Evolutionary conservation across 139 green algal species (phyloP).

Genomic region (Desmodesmus armatus): DNA sequence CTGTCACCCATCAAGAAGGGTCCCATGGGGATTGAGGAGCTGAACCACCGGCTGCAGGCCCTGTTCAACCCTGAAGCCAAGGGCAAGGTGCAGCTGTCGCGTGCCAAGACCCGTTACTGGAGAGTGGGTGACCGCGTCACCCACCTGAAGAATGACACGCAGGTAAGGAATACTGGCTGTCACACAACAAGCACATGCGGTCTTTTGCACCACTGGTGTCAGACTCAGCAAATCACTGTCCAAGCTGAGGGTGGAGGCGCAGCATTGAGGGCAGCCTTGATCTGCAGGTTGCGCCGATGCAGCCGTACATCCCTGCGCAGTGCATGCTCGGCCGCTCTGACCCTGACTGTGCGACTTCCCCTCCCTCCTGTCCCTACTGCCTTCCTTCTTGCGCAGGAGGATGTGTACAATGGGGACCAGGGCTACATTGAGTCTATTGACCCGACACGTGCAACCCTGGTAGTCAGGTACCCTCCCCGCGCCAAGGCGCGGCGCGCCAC

Average conservation of each 20-base stretch:
- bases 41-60: constrained; percentile 77
- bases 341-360: no score
- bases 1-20: constrained; percentile 74
- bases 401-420: constrained; percentile 90
- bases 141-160: constrained; percentile 84
- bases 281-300: no score
- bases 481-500: no score
- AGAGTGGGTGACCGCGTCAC: constrained; percentile 77
- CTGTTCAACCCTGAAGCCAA: constrained; percentile 73
- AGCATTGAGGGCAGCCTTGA: no score
- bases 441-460: not conserved
- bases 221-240: no score
- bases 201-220: no score
- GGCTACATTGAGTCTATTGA: constrained; percentile 66
- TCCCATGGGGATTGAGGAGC: constrained; percentile 40
- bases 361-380: no score
- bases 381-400: constrained; percentile 75
- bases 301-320: no score
- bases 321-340: no score
- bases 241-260: no score
- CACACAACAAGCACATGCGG: no score
- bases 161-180: no score
- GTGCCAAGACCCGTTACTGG: not conserved
- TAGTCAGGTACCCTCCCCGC: constrained; percentile 45
- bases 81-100: constrained; percentile 18